phyloP scores from a whole-genome alignment of 2,329 filamentous ascomycete genomes.

The Beauveria rudraprayagi region DNA sequence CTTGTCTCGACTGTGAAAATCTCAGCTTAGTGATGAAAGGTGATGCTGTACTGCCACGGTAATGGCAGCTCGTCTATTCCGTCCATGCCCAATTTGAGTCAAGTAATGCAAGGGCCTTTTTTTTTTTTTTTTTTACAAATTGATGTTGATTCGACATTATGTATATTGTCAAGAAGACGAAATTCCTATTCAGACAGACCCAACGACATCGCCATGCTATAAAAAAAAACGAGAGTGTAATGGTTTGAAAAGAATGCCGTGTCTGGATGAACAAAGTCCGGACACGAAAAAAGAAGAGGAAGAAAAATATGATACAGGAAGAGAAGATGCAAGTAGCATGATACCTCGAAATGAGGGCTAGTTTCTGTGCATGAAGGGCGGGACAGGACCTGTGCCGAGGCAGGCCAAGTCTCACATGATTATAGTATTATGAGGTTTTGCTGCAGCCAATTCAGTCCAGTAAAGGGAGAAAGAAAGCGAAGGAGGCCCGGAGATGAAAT shows the following conservation, averaged over 20 bases:
- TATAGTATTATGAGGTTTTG: constrained; percentile 10
- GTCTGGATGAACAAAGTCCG: background rate
- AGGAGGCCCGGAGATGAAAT: constrained; percentile 10
- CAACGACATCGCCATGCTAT: constrained; percentile 8
- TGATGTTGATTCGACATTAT: background rate
- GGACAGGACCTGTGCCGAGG: background rate
- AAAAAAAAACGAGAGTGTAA: constrained; percentile 7
- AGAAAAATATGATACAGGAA: constrained; percentile 10
- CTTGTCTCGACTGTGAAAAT: no score
- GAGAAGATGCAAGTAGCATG: background rate
- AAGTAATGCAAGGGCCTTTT: no score
- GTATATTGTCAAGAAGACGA: background rate
- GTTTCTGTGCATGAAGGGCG: background rate
- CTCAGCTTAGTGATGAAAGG: no score
- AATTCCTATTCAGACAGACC: constrained; percentile 8
- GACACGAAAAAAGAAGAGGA: background rate
- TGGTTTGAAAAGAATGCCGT: background rate
- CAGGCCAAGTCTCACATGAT: background rate
- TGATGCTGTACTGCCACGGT: no score
- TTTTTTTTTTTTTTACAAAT: background rate
- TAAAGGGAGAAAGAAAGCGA: constrained; percentile 1
- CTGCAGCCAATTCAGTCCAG: background rate
- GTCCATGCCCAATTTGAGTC: background rate
- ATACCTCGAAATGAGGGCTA: background rate
- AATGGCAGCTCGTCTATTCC: background rate